A percentile compares a stretch with the other conserved stretches of the same genome.
Evolutionary conservation across 352 stramenopile genomes (phyloP).

Genomic region (Pythium aristosporum): DNA sequence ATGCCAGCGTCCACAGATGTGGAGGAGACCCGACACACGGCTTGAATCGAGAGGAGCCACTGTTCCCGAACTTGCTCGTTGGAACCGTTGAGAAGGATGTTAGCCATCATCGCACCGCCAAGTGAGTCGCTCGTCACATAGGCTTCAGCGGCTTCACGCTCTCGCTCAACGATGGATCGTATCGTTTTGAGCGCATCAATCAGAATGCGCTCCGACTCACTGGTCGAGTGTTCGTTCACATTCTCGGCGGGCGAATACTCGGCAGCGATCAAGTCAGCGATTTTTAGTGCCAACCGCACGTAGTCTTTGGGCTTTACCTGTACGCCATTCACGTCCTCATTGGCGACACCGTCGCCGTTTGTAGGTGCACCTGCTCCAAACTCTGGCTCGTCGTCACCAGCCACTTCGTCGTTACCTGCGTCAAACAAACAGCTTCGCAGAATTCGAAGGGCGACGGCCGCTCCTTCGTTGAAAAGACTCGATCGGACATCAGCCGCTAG

Average conservation of each 20-base stretch:
- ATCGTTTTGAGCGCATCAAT: slow-evolving; percentile 85
- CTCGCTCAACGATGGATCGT: slow-evolving; percentile 74
- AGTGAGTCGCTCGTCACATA: slow-evolving; percentile 50
- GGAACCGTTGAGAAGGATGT: slow-evolving; percentile 60
- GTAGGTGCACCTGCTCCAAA: not conserved
- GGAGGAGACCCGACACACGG: slow-evolving; percentile 49
- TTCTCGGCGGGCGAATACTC: slow-evolving; percentile 53
- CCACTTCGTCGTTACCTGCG: slow-evolving; percentile 23
- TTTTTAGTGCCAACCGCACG: slow-evolving; percentile 71
- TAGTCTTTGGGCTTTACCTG: slow-evolving; percentile 61
- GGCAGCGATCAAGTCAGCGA: slow-evolving; percentile 75
- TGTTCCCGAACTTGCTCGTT: slow-evolving; percentile 83
- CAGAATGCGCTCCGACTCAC: slow-evolving; percentile 67
- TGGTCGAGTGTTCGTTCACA: slow-evolving; percentile 29
- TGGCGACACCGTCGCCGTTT: not conserved
- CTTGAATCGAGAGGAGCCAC: slow-evolving; percentile 80
- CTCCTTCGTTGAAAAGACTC: slow-evolving; percentile 81
- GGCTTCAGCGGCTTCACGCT: slow-evolving; percentile 56
- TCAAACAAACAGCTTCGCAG: slow-evolving; percentile 85
- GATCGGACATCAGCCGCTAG: slow-evolving; percentile 65
- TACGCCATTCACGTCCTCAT: slow-evolving; percentile 12
- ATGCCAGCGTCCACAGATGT: slow-evolving; percentile 25
- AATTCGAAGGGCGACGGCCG: slow-evolving; percentile 78
- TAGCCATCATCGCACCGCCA: slow-evolving; percentile 42
- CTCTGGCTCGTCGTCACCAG: slow-evolving; percentile 21